These are phyloP conservation scores for Apiospora marii DNA, from an alignment of 2,329 filamentous ascomycete species.

Conservation along the genomic window DNA sequence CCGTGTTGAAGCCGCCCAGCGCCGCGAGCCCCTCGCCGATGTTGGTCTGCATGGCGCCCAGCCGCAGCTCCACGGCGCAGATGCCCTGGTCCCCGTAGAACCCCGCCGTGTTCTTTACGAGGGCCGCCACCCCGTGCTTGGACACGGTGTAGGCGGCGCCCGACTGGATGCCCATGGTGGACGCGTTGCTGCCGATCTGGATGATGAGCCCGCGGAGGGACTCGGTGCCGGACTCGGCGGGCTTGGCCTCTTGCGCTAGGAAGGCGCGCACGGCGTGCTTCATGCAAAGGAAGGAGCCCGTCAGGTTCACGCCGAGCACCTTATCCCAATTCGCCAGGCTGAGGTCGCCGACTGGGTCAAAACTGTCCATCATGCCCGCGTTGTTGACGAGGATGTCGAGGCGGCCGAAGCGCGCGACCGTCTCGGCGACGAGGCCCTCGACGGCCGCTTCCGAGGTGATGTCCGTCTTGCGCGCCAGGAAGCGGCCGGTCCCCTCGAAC, in stretches of 20 bases:
- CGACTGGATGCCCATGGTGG: constrained; percentile 31
- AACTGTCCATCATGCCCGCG: constrained; percentile 64
- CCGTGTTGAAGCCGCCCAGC: constrained; percentile 42
- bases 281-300: constrained; percentile 59
- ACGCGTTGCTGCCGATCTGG: constrained; percentile 36
- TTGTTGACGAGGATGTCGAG: constrained; percentile 67
- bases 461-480: constrained; percentile 39
- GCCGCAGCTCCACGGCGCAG: constrained; percentile 57
- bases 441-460: constrained; percentile 44
- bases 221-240: constrained; percentile 28
- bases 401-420: constrained; percentile 46
- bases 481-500: constrained; percentile 35
- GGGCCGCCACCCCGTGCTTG: constrained; percentile 61
- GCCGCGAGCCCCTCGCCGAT: constrained; percentile 53
- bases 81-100: constrained; percentile 64
- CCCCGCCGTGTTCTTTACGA: constrained; percentile 65
- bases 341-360: constrained; percentile 59
- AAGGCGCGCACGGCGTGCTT: constrained; percentile 59
- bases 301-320: constrained; percentile 64
- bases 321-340: constrained; percentile 58
- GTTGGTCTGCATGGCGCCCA: constrained; percentile 64
- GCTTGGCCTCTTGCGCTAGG: constrained; percentile 45
- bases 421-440: constrained; percentile 38
- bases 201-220: constrained; percentile 31
- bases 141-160: constrained; percentile 60